Percentiles rank a stretch among this genome's conserved stretches.
Evolutionary conservation across 768 basidiomycete genomes (phyloP).

Genomic region (Lactarius tabidus): DNA sequence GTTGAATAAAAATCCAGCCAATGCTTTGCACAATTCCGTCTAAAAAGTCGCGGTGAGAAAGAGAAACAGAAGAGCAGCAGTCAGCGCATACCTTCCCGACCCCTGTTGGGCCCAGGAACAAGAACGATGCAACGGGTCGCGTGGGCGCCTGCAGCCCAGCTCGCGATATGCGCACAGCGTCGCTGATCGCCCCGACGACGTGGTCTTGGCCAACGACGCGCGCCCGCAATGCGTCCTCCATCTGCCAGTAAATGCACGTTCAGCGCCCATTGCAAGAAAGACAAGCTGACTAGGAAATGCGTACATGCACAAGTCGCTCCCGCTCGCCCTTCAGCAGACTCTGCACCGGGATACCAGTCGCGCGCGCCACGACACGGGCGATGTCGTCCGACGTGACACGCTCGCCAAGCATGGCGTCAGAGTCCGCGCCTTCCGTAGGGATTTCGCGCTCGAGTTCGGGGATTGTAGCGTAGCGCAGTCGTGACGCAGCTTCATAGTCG

Average conservation of each 20-base stretch:
- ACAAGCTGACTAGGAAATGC: slow-evolving; percentile 30
- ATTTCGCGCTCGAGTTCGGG: slow-evolving; percentile 74
- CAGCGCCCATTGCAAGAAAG: not conserved
- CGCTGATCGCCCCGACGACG: slow-evolving; percentile 78
- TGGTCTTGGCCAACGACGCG: slow-evolving; percentile 91
- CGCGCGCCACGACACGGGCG: slow-evolving; percentile 79
- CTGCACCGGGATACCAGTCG: slow-evolving; percentile 89
- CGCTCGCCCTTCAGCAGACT: slow-evolving; percentile 85
- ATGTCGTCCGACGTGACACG: slow-evolving; percentile 88
- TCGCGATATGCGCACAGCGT: slow-evolving; percentile 89
- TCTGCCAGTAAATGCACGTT: slow-evolving; percentile 41
- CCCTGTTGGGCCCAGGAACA: slow-evolving; percentile 87
- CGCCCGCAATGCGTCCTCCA: slow-evolving; percentile 74
- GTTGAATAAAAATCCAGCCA: slow-evolving; percentile 86
- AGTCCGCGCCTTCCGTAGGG: slow-evolving; percentile 47
- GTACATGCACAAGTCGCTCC: slow-evolving; percentile 82
- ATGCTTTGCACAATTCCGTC: slow-evolving; percentile 87
- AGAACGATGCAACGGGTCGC: slow-evolving; percentile 87
- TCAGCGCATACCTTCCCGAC: slow-evolving; percentile 61
- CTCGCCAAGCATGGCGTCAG: slow-evolving; percentile 74
- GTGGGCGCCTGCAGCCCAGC: slow-evolving; percentile 87
- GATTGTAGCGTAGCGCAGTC: slow-evolving; percentile 80
- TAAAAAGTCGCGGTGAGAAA: slow-evolving; percentile 30
- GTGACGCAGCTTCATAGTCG: slow-evolving; percentile 78
- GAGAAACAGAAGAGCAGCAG: not conserved